Conservation (phyloP, 768 basidiomycete genomes). For the Xerocomus spinulosus region DNA sequence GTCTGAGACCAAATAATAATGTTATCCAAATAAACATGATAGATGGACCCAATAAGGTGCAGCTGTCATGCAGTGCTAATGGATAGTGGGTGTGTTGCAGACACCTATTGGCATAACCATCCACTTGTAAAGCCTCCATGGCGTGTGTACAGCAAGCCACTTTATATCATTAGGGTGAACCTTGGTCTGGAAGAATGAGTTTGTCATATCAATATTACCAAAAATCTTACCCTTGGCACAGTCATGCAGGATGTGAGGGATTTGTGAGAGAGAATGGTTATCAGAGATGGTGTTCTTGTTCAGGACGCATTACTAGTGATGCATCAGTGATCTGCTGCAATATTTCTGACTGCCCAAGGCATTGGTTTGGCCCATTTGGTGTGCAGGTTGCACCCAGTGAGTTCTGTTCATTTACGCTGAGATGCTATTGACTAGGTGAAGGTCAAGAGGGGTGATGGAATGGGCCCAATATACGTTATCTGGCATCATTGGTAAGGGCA, state of each 20-base stretch:
- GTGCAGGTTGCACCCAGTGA: no score
- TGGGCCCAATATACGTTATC: no score
- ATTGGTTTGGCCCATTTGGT: no score
- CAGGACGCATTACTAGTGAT: background rate
- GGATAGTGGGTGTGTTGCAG: background rate
- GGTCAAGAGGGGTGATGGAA: no score
- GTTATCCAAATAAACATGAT: background rate
- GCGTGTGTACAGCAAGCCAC: conserved; percentile 36
- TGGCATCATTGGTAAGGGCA: no score
- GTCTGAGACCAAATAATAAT: background rate
- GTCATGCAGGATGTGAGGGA: background rate
- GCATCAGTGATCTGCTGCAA: no score
- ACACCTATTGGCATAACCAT: background rate
- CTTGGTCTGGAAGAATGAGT: conserved; percentile 37
- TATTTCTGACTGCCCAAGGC: no score
- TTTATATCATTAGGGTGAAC: conserved; percentile 29
- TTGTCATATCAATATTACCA: conserved; percentile 32
- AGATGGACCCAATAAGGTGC: background rate
- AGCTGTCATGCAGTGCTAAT: background rate
- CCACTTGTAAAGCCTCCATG: conserved; percentile 39
- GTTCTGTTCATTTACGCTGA: no score
- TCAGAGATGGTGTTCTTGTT: background rate
- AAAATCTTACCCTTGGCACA: background rate
- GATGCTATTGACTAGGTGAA: no score
- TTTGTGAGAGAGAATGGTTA: background rate